These are phyloP conservation scores for Echinosophora koreensis DNA, from an alignment of 306 rosid genomes.

Conservation along the genomic window DNA sequence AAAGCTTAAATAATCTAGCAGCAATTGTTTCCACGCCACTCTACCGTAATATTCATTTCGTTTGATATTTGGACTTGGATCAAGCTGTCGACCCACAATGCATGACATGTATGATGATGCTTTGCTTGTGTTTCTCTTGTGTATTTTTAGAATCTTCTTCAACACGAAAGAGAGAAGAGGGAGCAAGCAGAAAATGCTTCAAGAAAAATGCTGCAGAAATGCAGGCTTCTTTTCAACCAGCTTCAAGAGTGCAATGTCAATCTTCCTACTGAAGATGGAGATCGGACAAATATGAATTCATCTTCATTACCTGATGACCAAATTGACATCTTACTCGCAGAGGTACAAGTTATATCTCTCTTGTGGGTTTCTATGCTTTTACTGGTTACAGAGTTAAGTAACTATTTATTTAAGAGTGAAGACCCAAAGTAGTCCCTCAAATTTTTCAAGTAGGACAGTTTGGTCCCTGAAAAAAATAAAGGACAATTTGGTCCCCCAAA, in stretches of 20 bases:
- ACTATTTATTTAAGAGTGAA: constrained; percentile 13
- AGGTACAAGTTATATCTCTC: constrained; percentile 62
- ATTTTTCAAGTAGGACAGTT: no score
- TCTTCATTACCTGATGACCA: constrained; percentile 75
- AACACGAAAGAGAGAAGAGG: constrained; percentile 68
- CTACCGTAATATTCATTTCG: constrained; percentile 8
- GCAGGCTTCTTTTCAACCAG: constrained; percentile 65
- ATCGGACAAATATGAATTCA: constrained; percentile 42
- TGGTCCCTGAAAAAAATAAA: no score
- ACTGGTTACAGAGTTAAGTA: constrained; percentile 29
- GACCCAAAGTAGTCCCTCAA: no score
- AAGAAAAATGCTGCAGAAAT: constrained; percentile 65
- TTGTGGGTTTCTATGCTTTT: constrained; percentile 9
- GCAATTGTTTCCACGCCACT: constrained; percentile 38
- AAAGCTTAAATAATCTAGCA: constrained; percentile 21
- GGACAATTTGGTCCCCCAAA: no score
- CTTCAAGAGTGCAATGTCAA: constrained; percentile 72
- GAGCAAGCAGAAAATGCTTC: constrained; percentile 60
- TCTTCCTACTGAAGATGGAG: constrained; percentile 55
- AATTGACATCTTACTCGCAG: constrained; percentile 66
- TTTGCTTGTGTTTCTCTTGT: constrained; percentile 33
- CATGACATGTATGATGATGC: constrained; percentile 36
- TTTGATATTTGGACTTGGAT: constrained; percentile 31
- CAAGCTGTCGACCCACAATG: constrained; percentile 28
- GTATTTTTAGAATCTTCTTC: constrained; percentile 65